Conservation (phyloP, 1,139 yeast genomes). For the Candida frijolesensis region DNA sequence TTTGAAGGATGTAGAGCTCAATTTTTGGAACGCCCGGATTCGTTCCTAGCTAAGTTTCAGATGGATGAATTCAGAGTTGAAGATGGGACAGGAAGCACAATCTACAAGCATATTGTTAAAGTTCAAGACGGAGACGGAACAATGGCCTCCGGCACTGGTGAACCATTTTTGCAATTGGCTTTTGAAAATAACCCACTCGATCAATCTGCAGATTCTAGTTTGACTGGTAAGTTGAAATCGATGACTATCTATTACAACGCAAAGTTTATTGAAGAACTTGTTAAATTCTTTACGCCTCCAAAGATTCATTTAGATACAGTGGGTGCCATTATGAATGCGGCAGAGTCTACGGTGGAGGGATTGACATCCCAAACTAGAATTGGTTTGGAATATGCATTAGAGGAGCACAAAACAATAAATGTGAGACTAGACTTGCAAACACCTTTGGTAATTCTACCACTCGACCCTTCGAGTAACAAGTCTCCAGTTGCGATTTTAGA, state of each 20-base stretch:
- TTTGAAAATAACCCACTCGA: conserved; percentile 89
- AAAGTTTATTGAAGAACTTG: conserved; percentile 72
- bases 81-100: conserved; percentile 76
- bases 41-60: conserved; percentile 70
- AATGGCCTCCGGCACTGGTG: conserved; percentile 19
- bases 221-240: conserved; percentile 76
- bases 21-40: conserved; percentile 76
- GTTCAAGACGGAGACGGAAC: conserved; percentile 45
- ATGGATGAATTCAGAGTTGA: conserved; percentile 82
- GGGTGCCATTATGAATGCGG: conserved; percentile 91
- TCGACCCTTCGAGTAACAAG: conserved; percentile 75
- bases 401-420: conserved; percentile 89
- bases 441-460: conserved; percentile 86
- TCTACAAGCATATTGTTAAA: conserved; percentile 86
- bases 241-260: conserved; percentile 91
- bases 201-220: conserved; percentile 75
- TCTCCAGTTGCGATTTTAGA: conserved; percentile 92
- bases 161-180: conserved; percentile 79
- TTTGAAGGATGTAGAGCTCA: conserved; percentile 83
- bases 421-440: conserved; percentile 89
- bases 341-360: conserved; percentile 93
- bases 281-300: conserved; percentile 83
- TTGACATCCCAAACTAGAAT: conserved; percentile 86
- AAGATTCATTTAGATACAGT: conserved; percentile 83
- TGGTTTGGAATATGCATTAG: conserved; percentile 90